Conservation (phyloP, 768 basidiomycete genomes). For the Royoungia palumana region DNA sequence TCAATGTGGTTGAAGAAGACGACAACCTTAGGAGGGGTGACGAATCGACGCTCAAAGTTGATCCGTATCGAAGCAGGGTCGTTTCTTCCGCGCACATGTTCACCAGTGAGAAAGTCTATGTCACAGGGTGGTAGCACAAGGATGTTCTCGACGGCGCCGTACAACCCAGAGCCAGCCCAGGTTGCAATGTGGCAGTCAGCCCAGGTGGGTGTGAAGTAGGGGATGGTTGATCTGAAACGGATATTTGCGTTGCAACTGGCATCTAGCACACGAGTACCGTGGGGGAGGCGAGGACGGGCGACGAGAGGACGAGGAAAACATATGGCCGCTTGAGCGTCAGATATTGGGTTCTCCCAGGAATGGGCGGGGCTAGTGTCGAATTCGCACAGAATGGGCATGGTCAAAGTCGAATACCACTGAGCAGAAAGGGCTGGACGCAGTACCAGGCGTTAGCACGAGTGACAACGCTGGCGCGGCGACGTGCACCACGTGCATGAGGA, state of each 20-base stretch:
- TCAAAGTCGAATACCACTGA: too few species aligned
- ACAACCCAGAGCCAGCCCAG: slow-evolving; percentile 1
- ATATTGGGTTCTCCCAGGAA: background rate
- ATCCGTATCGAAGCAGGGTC: slow-evolving; percentile 4
- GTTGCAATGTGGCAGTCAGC: slow-evolving; percentile 7
- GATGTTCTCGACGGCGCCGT: background rate
- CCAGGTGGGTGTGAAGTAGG: slow-evolving; percentile 1
- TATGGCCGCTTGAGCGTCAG: slow-evolving; percentile 7
- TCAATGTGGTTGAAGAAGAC: slow-evolving; percentile 15
- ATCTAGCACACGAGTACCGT: slow-evolving; percentile 13
- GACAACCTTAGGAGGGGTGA: slow-evolving; percentile 15
- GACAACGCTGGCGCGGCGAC: too few species aligned
- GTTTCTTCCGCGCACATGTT: background rate
- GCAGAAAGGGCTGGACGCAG: too few species aligned
- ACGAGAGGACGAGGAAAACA: slow-evolving; percentile 13
- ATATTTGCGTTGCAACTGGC: slow-evolving; percentile 7
- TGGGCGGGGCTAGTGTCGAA: slow-evolving; percentile 10
- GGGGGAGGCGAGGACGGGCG: slow-evolving; percentile 16
- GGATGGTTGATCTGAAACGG: slow-evolving; percentile 6
- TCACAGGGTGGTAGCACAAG: slow-evolving; percentile 9
- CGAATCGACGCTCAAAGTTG: slow-evolving; percentile 11
- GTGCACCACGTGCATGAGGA: too few species aligned
- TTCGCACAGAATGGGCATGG: slow-evolving; percentile 14
- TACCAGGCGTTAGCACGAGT: too few species aligned
- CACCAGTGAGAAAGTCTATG: slow-evolving; percentile 15